These are phyloP conservation scores for Trebouxia sp. DNA, from an alignment of 139 green algal genomes.

Conservation along the genomic window DNA sequence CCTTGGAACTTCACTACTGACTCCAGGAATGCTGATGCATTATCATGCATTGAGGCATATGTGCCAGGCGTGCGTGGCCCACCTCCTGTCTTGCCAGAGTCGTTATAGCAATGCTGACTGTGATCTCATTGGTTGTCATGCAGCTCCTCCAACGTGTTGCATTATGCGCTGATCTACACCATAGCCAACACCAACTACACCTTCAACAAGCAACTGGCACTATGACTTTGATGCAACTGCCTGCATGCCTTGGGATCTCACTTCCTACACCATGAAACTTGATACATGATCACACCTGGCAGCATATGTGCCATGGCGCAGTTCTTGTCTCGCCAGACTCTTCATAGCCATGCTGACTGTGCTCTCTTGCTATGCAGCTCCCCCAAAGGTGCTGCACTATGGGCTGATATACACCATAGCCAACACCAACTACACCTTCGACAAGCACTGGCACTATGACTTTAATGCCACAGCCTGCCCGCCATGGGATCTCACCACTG, in stretches of 20 bases:
- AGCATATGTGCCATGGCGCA: too few relatives aligned
- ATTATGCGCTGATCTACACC: slow-evolving; percentile 79
- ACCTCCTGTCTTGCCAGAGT: too few relatives aligned
- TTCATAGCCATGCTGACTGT: neutral
- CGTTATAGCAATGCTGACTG: too few relatives aligned
- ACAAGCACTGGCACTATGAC: slow-evolving; percentile 67
- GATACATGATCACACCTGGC: too few relatives aligned
- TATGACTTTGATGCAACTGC: slow-evolving; percentile 42
- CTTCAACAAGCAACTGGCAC: slow-evolving; percentile 76
- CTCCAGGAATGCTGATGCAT: too few relatives aligned
- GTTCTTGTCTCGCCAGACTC: too few relatives aligned
- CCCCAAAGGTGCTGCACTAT: slow-evolving; percentile 87
- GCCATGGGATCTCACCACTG: slow-evolving; percentile 35
- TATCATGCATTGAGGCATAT: too few relatives aligned
- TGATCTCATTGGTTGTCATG: too few relatives aligned
- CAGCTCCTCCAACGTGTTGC: slow-evolving; percentile 70
- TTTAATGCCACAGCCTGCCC: slow-evolving; percentile 37
- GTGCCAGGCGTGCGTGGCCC: too few relatives aligned
- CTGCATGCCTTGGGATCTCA: too few relatives aligned
- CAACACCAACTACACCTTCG: slow-evolving; percentile 55
- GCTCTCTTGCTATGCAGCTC: slow-evolving; percentile 18
- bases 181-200: slow-evolving; percentile 45
- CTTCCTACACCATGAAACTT: too few relatives aligned
- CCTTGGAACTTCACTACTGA: too few relatives aligned
- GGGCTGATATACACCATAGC: slow-evolving; percentile 63